Evolutionary conservation across 2,329 filamentous ascomycete genomes (phyloP), one percentile per base, ranked within the genome.

Genomic region (Davidsoniella neocaledoniae): DNA sequence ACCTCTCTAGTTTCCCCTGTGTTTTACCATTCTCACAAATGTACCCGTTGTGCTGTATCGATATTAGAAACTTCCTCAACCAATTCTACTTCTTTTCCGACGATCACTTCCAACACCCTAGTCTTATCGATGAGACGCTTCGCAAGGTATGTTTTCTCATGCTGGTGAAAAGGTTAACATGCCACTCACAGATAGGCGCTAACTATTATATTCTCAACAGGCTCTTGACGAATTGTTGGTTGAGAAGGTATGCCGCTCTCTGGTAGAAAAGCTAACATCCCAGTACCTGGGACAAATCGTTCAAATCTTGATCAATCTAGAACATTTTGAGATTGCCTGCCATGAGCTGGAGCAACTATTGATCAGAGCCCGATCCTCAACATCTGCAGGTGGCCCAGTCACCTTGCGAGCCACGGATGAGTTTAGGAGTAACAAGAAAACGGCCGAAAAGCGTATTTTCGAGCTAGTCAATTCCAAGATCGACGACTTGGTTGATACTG

Each of bases 391-490:
- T 2, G 86, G 85, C 0, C 83, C 86, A 0, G 76, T 95, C 50
- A 77, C 79, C 3, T 71, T 96, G 4, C 75, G 74, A 23, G 91
- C 93, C 0, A 96, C 91, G 0, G 82, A 86, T 56, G 77, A 86
- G 53, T 98, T 98, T 63, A 75, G 79, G 39, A 80, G 75, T 58
- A 88, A 94, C 61, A 95, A 95, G 66, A 95, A 96, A 67, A 87
- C 83, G 1, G 91, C 91, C 0, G 90, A 95, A 61, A 94, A 95
- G 66, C 83, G 93, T 33, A 96, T 98, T 52, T 98, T 98, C 60
- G 93, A 98, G 65, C 75, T 98, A 0, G 91, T 98, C 55, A 96
- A 98, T 66, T 93, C 85, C 51, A 98, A 98, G 68, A 96, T 98
- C 58, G 90, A 96, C 60, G 91, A 98, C 61, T 74, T 98, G 9